Base-by-base conservation (phyloP, 108 stramenopile species). In the Parietichytrium sp. region DNA sequence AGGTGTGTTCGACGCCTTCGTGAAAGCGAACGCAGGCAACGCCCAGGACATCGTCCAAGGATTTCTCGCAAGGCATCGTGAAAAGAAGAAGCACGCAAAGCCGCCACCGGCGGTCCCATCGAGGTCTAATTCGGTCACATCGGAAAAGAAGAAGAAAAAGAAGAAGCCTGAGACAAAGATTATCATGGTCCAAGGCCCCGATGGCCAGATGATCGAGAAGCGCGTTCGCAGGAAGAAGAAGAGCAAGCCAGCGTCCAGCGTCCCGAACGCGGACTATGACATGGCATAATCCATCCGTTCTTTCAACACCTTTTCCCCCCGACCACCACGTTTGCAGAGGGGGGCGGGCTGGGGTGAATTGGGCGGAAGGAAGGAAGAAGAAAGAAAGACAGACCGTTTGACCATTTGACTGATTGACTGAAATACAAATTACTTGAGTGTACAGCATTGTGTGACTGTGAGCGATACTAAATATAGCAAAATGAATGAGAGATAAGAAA, bases 221-320 rank as follows among this genome's bases (percentile, higher is more conserved):
- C 36, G 45, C 38, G 61, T 72, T 42, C 36, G 45, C 10, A 72
- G 45, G 61, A 72, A 72, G 20, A 72, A 72, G 61, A 72, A 72
- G 61, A 72, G 45, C 38, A 72, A 72, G 61, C 2, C 61, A 16
- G 38, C 33, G 8, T 72, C 61, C 61, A 45, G 38, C 8, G 61
- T 72, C 16, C 61, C 61, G 38, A 72, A 72, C 33, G 61, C 61
- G 6, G 61, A 72, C 33, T 72, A 72, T 25, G 61, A 72, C 61
- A 72, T 72, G 61, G 61, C 61, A 27, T 72, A 72, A 38, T 72
- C n/a, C n/a, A n/a, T n/a, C n/a, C n/a, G n/a, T n/a, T n/a, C n/a
- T n/a, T n/a, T n/a, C n/a, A n/a, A n/a, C n/a, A n/a, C n/a, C n/a
- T n/a, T n/a, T n/a, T n/a, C n/a, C n/a, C n/a, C n/a, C n/a, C n/a